These are phyloP conservation scores for Paralagenidium karlingii DNA, from an alignment of 352 stramenopile species.

Conservation along the genomic window DNA sequence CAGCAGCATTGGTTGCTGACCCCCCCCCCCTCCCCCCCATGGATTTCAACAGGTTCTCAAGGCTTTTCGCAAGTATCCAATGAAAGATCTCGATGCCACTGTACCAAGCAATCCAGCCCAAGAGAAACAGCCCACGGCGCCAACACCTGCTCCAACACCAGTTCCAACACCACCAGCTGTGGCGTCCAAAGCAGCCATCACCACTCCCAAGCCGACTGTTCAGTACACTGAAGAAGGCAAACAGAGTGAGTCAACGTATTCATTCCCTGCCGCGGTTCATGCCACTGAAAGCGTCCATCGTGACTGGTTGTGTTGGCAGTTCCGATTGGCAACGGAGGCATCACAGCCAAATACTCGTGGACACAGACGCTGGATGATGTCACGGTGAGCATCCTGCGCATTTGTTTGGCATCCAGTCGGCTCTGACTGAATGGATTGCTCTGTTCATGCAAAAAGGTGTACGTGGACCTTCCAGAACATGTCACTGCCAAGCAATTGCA, in stretches of 20 bases:
- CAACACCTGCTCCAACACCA: background rate
- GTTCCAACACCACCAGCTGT: background rate
- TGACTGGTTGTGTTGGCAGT: slow-evolving; percentile 19
- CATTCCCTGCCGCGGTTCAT: background rate
- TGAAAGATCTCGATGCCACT: slow-evolving; percentile 31
- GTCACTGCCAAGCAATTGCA: slow-evolving; percentile 87
- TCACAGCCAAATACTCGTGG: slow-evolving; percentile 89
- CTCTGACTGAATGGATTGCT: too few relatives aligned
- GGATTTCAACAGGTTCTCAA: slow-evolving; percentile 30
- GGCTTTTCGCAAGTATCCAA: slow-evolving; percentile 52
- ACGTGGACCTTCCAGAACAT: slow-evolving; percentile 76
- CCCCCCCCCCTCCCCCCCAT: too few relatives aligned
- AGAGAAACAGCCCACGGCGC: background rate
- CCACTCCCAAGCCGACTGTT: slow-evolving; percentile 5
- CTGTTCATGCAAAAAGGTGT: too few relatives aligned
- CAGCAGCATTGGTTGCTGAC: too few relatives aligned
- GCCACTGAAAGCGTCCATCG: background rate
- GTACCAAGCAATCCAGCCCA: background rate
- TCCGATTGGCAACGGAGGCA: slow-evolving; percentile 83
- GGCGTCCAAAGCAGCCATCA: background rate
- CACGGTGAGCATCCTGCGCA: too few relatives aligned
- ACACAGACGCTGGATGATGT: slow-evolving; percentile 97
- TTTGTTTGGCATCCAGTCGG: too few relatives aligned
- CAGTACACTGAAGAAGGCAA: slow-evolving; percentile 50
- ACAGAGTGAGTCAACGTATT: slow-evolving; percentile 42